Evolutionary conservation across 768 basidiomycete species (phyloP), one percentile per base, ranked within the genome.

Genomic region (Tulasnella sp.): DNA sequence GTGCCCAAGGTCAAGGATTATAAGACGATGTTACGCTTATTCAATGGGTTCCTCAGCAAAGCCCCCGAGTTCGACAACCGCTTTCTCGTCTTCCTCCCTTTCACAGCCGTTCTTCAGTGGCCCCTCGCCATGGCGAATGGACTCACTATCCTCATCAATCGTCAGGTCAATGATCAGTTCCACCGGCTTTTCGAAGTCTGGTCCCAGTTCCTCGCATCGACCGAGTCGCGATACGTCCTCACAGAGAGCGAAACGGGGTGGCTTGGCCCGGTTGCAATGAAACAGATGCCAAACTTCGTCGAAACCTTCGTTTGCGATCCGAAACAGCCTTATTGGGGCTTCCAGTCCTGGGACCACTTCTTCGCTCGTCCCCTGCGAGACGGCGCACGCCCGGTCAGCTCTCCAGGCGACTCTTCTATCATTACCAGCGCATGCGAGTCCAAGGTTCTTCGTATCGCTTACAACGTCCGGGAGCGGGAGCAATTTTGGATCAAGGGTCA

Each of bases 401-500:
- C 43, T 2, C 68, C 69, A 2, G 66, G 69, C 2, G 63, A 73
- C 64, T 67, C 68, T 58, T 56, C 66, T 42, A 64, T 80, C 62
- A 70, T 84, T 64, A 73, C 69, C 59, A 75, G 71, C 60, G 70
- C 77, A 9, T 83, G 81, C 71, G 82, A 84, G 65, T 79, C 78
- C 15, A 73, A 68, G 21, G 66, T 78, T 2, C 75, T 77, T 66
- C 70, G 72, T 41, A 71, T 79, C 44, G 68, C 67, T 2, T 25
- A 45, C 34, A 61, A 76, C 58, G 74, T 79, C 31, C 64, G 76
- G 53, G 66, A 65, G 1, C 66, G 66, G 5, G 79, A 80, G 54
- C 63, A 66, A 30, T 82, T 84, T 68, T 84, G 80, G 81, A 64
- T 82, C 67, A 84, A 84, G 65, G 78, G 74, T 0, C 71, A 82